Base-by-base conservation (phyloP, 805 yeast species). In the Wickerhamomyces rabaulensis region DNA sequence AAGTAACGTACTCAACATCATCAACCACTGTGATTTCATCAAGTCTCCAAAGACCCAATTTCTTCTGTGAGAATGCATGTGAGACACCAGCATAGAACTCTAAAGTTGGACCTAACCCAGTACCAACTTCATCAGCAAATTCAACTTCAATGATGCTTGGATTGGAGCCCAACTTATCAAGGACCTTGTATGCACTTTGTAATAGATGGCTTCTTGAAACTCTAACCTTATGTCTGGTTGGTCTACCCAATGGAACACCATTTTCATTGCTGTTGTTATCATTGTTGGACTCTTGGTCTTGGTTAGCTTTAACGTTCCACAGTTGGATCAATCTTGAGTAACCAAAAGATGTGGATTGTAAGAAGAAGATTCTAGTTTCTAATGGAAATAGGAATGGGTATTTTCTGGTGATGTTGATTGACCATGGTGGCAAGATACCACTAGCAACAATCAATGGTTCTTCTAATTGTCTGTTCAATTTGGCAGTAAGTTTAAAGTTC, bases 61-160 rank as follows among this genome's bases (percentile, higher is more conserved):
- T 72, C 43, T 72, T 74, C 52, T 69, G 73, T 1, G 84, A 69
- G 61, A 92, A 89, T 52, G 83, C 90, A 47, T 73, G 79, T 0
- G 97, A 89, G 2, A 87, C 89, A 15, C 74, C 70, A 0, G 97
- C 81, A 59, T 89, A 92, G 60, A 94, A 92, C 64, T 92, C 99
- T 52, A 91, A 70, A 0, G 99, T 92, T 4, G 99, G 99, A 0
- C 99, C 99, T 40, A 90, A 68, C 0, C 99, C 99, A 0, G 96
- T 84, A n/a, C 98, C 99, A 7, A 76, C 96, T 62, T 92, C 99
- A 53, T 84, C 90, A 52, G 75, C 80, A 57, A 86, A 92, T 61
- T 91, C 96, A 46, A 94, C 82, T 56, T 92, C 98, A 20, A 92
- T 67, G 5, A 87, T 71, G 25, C 89, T 84, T 1, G 96, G 90